Percentiles rank a stretch among this genome's conserved stretches.
Evolutionary conservation across 2,329 filamentous ascomycete species (phyloP).

Genomic region (Fusarium paranaense): DNA sequence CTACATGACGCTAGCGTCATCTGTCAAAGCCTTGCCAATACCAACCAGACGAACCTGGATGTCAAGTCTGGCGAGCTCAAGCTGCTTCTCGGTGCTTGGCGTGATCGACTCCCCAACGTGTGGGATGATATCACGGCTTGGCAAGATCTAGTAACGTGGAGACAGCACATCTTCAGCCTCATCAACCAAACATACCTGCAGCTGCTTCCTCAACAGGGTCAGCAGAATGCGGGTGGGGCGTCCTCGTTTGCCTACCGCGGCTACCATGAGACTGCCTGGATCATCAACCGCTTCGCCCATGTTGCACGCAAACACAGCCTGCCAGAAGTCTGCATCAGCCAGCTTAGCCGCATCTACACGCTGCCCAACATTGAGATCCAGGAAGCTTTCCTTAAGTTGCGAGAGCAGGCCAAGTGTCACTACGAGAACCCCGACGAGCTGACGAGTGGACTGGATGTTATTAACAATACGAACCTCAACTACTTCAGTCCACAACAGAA

Average conservation of each 20-base stretch:
- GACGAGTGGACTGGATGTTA: constrained; percentile 93
- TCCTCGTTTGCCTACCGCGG: constrained; percentile 93
- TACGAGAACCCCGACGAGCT: constrained; percentile 96
- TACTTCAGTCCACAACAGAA: constrained; percentile 98
- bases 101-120: constrained; percentile 93
- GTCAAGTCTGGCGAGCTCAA: constrained; percentile 96
- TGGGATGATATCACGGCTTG: constrained; percentile 99
- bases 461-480: constrained; percentile 99
- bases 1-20: constrained; percentile 98
- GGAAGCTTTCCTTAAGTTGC: constrained; percentile 95
- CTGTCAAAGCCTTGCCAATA: constrained; percentile 88
- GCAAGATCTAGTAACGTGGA: constrained; percentile 99
- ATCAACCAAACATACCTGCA: constrained; percentile 95
- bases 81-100: constrained; percentile 91
- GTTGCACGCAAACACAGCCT: constrained; percentile 97
- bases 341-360: constrained; percentile 97
- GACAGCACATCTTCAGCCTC: constrained; percentile 97
- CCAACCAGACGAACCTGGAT: constrained; percentile 87
- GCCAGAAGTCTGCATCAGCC: constrained; percentile 95
- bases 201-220: constrained; percentile 80
- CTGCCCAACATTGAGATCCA: constrained; percentile 99
- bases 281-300: constrained; percentile 98
- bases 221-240: constrained; percentile 84
- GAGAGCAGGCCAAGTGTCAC: constrained; percentile 99
- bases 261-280: constrained; percentile 99